Conservation (phyloP, 2,329 filamentous ascomycete species). For the Phyllosticta citribraziliensis region DNA sequence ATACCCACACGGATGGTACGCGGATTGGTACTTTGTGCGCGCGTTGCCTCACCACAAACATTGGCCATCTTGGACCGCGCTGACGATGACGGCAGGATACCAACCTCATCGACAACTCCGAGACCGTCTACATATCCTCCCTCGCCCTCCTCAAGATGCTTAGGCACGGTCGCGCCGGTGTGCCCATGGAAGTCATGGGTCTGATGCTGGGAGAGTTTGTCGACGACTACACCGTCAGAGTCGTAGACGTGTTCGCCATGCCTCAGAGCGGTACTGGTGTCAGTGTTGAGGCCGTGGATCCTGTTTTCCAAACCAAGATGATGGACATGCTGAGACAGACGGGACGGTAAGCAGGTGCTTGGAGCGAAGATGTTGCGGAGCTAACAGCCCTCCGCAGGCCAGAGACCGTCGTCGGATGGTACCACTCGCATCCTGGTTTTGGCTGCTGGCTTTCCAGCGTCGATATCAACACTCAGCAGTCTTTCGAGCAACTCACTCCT, state of each 20-base stretch:
- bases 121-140: slow-evolving; percentile 98
- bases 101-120: slow-evolving; percentile 94
- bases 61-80: neutral
- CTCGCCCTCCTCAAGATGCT: slow-evolving; percentile 97
- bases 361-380: slow-evolving; percentile 15
- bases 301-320: slow-evolving; percentile 99
- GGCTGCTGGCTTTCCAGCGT: slow-evolving; percentile 98
- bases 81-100: slow-evolving; percentile 55
- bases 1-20: slow-evolving; percentile 7
- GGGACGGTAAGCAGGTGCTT: slow-evolving; percentile 57
- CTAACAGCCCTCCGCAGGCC: slow-evolving; percentile 48
- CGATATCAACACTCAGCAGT: slow-evolving; percentile 99
- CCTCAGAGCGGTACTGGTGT: slow-evolving; percentile 97
- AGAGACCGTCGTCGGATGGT: slow-evolving; percentile 97
- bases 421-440: slow-evolving; percentile 98
- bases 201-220: slow-evolving; percentile 98
- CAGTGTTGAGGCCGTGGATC: slow-evolving; percentile 90
- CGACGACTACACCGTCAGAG: slow-evolving; percentile 95
- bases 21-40: slow-evolving; percentile 10
- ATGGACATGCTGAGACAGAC: slow-evolving; percentile 99
- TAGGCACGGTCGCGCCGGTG: slow-evolving; percentile 90
- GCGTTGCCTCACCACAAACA: neutral
- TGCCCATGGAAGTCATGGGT: slow-evolving; percentile 99
- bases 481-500: slow-evolving; percentile 96
- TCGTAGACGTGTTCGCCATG: slow-evolving; percentile 99